Evolutionary conservation across 306 rosid genomes (phyloP).

Genomic region (Cucurbita moschata): DNA sequence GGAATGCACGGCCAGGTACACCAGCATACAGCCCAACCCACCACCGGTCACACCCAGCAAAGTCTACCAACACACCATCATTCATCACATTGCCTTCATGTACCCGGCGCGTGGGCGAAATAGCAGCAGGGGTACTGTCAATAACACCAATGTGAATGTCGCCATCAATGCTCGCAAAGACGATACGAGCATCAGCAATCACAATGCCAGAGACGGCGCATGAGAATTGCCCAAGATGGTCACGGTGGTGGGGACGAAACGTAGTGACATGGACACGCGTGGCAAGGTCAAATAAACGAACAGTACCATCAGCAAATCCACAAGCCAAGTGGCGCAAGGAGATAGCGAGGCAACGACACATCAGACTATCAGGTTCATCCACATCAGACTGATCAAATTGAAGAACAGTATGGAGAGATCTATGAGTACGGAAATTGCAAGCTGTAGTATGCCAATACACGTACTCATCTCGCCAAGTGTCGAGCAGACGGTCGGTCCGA

Average conservation of each 20-base stretch:
- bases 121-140: neutral
- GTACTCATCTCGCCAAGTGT: constrained; percentile 61
- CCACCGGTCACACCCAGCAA: constrained; percentile 34
- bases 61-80: constrained; percentile 61
- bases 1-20: constrained; percentile 43
- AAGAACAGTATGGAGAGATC: constrained; percentile 11
- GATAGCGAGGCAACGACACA: constrained; percentile 63
- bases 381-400: constrained; percentile 27
- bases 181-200: neutral
- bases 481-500: constrained; percentile 15
- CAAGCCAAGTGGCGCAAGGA: constrained; percentile 57
- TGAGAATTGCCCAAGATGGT: constrained; percentile 41
- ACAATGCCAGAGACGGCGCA: constrained; percentile 57
- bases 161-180: constrained; percentile 48
- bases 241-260: constrained; percentile 19
- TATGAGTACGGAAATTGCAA: constrained; percentile 22
- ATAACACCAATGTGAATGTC: constrained; percentile 40
- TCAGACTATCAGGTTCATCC: constrained; percentile 18
- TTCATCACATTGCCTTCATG: constrained; percentile 25
- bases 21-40: constrained; percentile 93
- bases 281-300: constrained; percentile 47
- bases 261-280: constrained; percentile 36
- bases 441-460: constrained; percentile 62
- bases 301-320: constrained; percentile 69
- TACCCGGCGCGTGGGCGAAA: constrained; percentile 6